These are phyloP conservation scores for Fraxinus sp. DNA, from an alignment of 305 asterid genomes.

Conservation along the genomic window DNA sequence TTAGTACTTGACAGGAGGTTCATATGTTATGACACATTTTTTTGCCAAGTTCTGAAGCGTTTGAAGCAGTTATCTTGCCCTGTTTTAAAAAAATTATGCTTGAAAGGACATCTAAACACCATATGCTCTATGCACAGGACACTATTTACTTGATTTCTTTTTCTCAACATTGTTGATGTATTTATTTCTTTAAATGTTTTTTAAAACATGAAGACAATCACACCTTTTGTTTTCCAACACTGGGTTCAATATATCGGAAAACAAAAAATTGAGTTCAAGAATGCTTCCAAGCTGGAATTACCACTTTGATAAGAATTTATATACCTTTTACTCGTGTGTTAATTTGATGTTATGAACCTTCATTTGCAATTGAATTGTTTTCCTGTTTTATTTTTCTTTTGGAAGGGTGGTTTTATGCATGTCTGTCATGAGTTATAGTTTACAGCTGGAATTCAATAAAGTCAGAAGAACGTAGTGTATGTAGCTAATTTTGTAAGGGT, in stretches of 20 bases:
- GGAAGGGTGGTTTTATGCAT: background rate
- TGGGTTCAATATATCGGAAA: background rate
- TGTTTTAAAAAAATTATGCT: background rate
- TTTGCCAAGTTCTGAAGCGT: background rate
- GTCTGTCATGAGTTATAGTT: background rate
- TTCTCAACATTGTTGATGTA: background rate
- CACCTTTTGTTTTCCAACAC: background rate
- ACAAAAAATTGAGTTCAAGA: background rate
- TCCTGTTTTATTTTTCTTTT: background rate
- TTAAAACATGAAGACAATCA: background rate
- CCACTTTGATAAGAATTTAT: background rate
- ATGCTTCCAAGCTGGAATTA: background rate
- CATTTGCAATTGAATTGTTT: background rate
- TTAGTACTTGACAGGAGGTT: background rate
- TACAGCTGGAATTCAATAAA: background rate
- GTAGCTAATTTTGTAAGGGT: background rate
- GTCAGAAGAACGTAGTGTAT: background rate
- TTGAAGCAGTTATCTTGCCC: background rate
- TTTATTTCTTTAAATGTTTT: background rate
- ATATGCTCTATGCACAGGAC: background rate
- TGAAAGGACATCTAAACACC: background rate
- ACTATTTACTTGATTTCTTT: background rate
- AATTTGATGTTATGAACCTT: background rate
- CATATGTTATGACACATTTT: background rate
- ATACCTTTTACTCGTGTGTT: background rate